phyloP scores from a whole-genome alignment of 352 stramenopile species.

The Phytophthora capsici region DNA sequence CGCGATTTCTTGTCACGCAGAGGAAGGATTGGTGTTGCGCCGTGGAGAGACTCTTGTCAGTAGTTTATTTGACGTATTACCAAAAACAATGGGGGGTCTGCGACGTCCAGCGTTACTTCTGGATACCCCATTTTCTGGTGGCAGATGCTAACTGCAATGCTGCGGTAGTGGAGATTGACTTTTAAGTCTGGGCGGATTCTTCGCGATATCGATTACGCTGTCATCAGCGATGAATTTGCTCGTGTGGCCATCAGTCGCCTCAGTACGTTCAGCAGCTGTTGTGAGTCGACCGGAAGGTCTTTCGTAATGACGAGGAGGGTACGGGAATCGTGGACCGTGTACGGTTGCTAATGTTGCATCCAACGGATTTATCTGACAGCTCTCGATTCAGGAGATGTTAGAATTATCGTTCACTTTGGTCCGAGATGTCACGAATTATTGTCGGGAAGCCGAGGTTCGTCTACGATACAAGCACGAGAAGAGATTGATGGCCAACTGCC shows the following conservation, averaged over 20 bases:
- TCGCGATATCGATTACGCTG: constrained; percentile 18
- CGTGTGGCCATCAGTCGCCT: constrained; percentile 24
- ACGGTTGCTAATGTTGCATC: constrained; percentile 16
- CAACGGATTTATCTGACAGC: constrained; percentile 12
- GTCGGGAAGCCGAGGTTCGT: constrained; percentile 5
- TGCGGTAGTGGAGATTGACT: constrained; percentile 38
- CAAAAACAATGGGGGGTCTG: constrained; percentile 35
- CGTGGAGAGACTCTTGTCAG: constrained; percentile 50
- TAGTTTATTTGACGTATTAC: constrained; percentile 50
- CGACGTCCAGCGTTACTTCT: constrained; percentile 38
- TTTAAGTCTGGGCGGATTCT: constrained; percentile 30
- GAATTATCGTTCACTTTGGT: constrained; percentile 19
- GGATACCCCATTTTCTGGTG: constrained; percentile 36
- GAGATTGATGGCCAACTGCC: background rate
- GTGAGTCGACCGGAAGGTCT: constrained; percentile 10
- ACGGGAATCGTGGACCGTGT: constrained; percentile 6
- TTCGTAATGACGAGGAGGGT: constrained; percentile 7
- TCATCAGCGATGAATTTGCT: constrained; percentile 11
- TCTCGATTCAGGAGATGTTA: background rate
- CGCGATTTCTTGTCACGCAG: constrained; percentile 29
- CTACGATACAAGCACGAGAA: background rate
- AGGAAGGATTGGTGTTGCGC: constrained; percentile 17
- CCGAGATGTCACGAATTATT: constrained; percentile 18
- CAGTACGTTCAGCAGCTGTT: constrained; percentile 28
- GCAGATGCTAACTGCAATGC: constrained; percentile 4